Conservation (phyloP, 768 basidiomycete genomes). For the Tylopilus balloui region DNA sequence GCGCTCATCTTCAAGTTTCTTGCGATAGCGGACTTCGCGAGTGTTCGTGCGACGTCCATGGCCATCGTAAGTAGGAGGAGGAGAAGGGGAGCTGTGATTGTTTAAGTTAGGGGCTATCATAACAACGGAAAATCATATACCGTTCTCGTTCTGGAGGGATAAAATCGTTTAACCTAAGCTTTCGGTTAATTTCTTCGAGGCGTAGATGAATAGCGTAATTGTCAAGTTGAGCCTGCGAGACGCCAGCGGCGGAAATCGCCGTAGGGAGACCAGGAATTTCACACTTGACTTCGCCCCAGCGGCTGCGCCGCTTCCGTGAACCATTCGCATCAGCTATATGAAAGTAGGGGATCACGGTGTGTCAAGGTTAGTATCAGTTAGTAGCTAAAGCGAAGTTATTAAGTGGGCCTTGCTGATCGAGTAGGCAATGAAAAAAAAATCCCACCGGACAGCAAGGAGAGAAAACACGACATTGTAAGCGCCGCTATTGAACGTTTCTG, state of each 20-base stretch:
- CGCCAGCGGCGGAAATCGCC: conserved; percentile 88
- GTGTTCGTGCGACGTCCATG: conserved; percentile 99
- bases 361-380: conserved; percentile 57
- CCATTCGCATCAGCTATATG: conserved; percentile 73
- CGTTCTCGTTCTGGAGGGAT: conserved; percentile 94
- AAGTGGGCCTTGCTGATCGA: conserved; percentile 29
- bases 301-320: conserved; percentile 91
- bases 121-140: conserved; percentile 33
- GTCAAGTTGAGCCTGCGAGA: conserved; percentile 93
- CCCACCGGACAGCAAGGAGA: conserved; percentile 35
- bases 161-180: conserved; percentile 89
- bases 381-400: conserved; percentile 34
- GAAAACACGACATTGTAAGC: conserved; percentile 37
- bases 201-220: conserved; percentile 96
- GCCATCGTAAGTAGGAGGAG: conserved; percentile 94
- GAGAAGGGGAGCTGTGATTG: conserved; percentile 76
- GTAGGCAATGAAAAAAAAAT: conserved; percentile 24
- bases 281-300: conserved; percentile 94
- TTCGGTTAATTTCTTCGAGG: conserved; percentile 95
- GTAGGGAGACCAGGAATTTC: conserved; percentile 93
- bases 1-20: conserved; percentile 90
- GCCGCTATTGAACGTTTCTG: conserved; percentile 31
- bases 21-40: conserved; percentile 96
- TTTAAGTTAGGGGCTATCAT: conserved; percentile 2
- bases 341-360: conserved; percentile 38